phyloP scores from a whole-genome alignment of 352 stramenopile genomes.

The Globisporangium solare region DNA sequence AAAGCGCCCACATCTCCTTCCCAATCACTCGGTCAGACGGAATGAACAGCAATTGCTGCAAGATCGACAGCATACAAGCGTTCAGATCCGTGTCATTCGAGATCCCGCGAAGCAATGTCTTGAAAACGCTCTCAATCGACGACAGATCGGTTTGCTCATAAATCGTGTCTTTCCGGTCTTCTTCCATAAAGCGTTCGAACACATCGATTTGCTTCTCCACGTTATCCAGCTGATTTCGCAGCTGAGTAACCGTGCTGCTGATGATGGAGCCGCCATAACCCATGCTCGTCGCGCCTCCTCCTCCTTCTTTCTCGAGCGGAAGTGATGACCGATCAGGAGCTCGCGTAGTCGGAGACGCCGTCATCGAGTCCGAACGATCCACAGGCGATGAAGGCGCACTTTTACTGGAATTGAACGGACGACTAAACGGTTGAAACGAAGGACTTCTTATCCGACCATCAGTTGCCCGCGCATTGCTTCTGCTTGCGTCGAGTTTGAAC shows the following conservation, averaged over 20 bases:
- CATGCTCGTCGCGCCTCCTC: conserved; percentile 11
- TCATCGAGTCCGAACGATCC: conserved; percentile 24
- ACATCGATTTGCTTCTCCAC: conserved; percentile 89
- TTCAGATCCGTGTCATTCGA: conserved; percentile 59
- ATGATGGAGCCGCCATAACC: conserved; percentile 39
- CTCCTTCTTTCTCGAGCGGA: conserved; percentile 12
- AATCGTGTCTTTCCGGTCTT: conserved; percentile 84
- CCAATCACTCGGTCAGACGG: conserved; percentile 73
- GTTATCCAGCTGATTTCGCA: conserved; percentile 81
- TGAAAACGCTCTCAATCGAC: conserved; percentile 65
- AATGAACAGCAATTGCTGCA: conserved; percentile 86
- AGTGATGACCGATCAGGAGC: conserved; percentile 14
- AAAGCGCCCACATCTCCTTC: conserved; percentile 85
- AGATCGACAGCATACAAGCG: conserved; percentile 67
- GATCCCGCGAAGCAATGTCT: conserved; percentile 49
- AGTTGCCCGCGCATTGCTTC: conserved; percentile 8
- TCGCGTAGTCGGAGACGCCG: conserved; percentile 7
- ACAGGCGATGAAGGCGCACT: conserved; percentile 52
- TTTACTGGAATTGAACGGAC: conserved; percentile 25
- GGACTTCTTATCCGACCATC: conserved; percentile 8
- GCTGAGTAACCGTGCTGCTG: conserved; percentile 64
- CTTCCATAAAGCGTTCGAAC: conserved; percentile 86
- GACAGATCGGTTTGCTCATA: conserved; percentile 77
- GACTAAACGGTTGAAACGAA: conserved; percentile 5
- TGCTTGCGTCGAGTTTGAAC: conserved; percentile 3